Evolutionary conservation across 768 basidiomycete genomes (phyloP), one percentile per base, ranked within the genome.

Genomic region (Tricholoma hemisulphureum): DNA sequence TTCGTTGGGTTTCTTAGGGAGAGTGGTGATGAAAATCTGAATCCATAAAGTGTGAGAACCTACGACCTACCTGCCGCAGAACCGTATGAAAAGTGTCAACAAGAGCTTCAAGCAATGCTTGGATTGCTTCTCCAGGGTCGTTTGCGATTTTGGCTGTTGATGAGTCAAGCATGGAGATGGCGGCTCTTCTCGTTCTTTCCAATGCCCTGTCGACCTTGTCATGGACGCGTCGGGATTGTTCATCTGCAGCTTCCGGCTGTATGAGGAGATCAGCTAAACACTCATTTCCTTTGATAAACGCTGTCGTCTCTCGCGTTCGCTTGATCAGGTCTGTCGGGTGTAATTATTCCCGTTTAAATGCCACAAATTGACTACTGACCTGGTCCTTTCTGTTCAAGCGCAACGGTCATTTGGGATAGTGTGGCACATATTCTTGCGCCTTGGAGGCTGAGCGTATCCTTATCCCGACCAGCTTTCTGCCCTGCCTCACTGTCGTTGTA

Each of bases 141-240:
- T 35, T 31, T 53, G 55, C 61, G 2, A 55, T 50, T n/a, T 20
- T 8, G 50, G 57, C 37, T 34, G 34, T 32, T 6, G 31, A 26
- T 35, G 61, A 51, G 37, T 87, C 86, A 16, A 88, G 53, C 18
- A 77, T 60, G 46, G 79, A 82, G 31, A 83, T 62, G 11, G 74
- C 73, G n/a, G 74, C 71, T 52, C 85, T 77, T 18, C 87, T 76
- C 13, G 86, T 63, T 51, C 83, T 75, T 66, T 89, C 88, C 10
- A 90, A 59, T 0, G 84, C 81, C 23, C 87, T 79, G 51, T 83
- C 80, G 13, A 87, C 70, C 67, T 88, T 90, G 20, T 74, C 77
- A 18, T 71, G 71, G 29, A 76, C 70, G 2, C 79, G 77, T 8
- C 52, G 53, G 18, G 74, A 39, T 20, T 80, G 77, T n/a, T 74